Evolutionary conservation across 169 alveolate genomes (phyloP).

Genomic region (Plasmodium vivax): DNA sequence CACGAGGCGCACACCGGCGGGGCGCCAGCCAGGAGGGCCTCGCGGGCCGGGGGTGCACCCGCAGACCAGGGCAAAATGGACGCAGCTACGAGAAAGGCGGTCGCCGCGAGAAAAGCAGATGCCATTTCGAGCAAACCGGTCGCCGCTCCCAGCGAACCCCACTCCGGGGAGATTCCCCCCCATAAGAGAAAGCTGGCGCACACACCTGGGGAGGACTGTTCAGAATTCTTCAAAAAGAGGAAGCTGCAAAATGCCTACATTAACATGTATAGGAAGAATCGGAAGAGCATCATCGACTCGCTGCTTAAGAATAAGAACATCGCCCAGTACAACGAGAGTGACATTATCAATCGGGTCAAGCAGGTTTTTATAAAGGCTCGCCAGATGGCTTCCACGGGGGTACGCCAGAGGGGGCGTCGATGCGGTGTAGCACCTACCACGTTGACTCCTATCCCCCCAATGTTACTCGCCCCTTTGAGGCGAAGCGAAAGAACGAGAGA

Average conservation of each 20-base stretch:
- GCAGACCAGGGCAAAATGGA: background rate
- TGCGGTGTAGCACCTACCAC: background rate
- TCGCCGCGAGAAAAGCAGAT: background rate
- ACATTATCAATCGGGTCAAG: conserved; percentile 44
- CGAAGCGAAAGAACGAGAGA: background rate
- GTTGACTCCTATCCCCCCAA: background rate
- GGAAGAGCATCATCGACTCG: conserved; percentile 37
- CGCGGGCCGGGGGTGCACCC: background rate
- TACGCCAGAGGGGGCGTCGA: background rate
- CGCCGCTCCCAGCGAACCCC: background rate
- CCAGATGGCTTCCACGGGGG: conserved; percentile 71
- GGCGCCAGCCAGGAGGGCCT: background rate
- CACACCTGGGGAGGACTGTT: background rate
- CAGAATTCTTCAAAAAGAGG: conserved; percentile 42
- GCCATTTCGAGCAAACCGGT: background rate
- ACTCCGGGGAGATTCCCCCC: background rate
- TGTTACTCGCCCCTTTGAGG: background rate
- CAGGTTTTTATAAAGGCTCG: conserved; percentile 54
- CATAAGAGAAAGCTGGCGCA: conserved; percentile 9
- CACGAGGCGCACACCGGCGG: background rate
- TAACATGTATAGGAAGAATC: conserved; percentile 55
- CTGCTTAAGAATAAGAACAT: conserved; percentile 31
- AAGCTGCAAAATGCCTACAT: conserved; percentile 47
- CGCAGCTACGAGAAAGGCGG: too few relatives aligned
- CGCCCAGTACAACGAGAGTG: conserved; percentile 41